Percentiles rank a stretch among this genome's conserved stretches.
These are phyloP conservation scores for Neurospora africana DNA, from an alignment of 495 filamentous ascomycete genomes.

Conservation along the genomic window DNA sequence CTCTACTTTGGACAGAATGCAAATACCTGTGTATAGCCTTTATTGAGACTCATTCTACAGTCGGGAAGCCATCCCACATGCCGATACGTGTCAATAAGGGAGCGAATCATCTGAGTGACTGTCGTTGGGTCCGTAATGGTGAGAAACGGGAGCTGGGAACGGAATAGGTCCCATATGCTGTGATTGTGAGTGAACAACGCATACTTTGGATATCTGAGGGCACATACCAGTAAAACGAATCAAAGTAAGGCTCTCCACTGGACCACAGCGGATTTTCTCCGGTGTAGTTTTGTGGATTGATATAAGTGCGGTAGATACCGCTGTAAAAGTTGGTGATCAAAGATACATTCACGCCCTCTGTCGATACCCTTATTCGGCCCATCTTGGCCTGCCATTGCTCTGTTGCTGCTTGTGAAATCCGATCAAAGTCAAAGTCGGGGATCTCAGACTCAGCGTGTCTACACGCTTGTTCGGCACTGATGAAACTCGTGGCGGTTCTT, in stretches of 20 bases:
- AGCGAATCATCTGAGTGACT: constrained; percentile 56
- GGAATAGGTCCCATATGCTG: constrained; percentile 61
- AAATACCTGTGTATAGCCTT: constrained; percentile 54
- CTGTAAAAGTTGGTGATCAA: constrained; percentile 58
- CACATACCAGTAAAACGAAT: constrained; percentile 63
- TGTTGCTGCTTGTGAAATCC: constrained; percentile 40
- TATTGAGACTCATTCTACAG: constrained; percentile 52
- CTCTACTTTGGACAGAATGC: neutral
- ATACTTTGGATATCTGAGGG: neutral
- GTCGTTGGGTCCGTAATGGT: constrained; percentile 57
- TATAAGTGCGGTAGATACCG: constrained; percentile 59
- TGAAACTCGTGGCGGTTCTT: constrained; percentile 61
- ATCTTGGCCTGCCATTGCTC: constrained; percentile 55
- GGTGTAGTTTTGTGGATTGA: constrained; percentile 69
- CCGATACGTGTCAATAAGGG: constrained; percentile 60
- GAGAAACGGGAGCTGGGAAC: constrained; percentile 59
- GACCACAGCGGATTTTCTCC: constrained; percentile 69
- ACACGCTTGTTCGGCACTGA: constrained; percentile 56
- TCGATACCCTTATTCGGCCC: constrained; percentile 44
- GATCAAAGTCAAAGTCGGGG: constrained; percentile 54
- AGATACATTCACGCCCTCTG: constrained; percentile 42
- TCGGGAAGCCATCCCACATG: constrained; percentile 62
- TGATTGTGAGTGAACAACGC: neutral
- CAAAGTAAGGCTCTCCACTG: constrained; percentile 65
- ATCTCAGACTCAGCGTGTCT: constrained; percentile 58